Base-by-base conservation (phyloP, 2,329 filamentous ascomycete genomes). In the Aspergillus clavatus region DNA sequence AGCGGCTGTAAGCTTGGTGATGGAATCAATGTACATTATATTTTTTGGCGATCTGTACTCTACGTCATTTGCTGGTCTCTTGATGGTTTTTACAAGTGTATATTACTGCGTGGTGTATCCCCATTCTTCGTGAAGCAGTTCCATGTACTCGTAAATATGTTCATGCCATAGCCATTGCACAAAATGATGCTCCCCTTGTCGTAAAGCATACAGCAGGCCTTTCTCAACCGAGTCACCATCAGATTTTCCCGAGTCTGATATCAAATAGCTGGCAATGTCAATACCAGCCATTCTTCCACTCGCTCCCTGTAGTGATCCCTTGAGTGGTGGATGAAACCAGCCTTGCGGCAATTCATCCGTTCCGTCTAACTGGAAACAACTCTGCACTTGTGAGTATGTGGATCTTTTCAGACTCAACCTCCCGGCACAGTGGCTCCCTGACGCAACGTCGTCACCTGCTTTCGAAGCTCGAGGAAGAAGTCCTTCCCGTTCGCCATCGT, bases 391-490 rank as follows among this genome's bases (percentile, higher is more conserved):
- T 11, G 7, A 5, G 8, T 18, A 18, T 22, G 7, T 12, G 6
- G 7, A 28, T 10, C 18, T 6, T 22, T 4, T 14, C 12, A 33
- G 22, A 24, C 47, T 68, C 55, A 70, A 43, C 67, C 66, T 24
- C 67, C 67, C 14, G 64, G 55, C 10, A 62, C 57, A 50, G 56
- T 63, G 7, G 54, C 64, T 24, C 57, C 57, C 47, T 70, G 64
- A 31, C 67, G 70, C 31, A 72, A 55, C 8, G 63, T 54, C 1
- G 69, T 61, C 10, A 75, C 58, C 50, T 75, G 72, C 54, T 73
- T 74, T 31, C 72, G 69, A 23, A 75, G 64, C 48, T 75, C 72
- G 39, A 73, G 59, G 55, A 73, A 74, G 58, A 75, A 75, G 48
- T 74, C 72, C 55, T 71, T 74, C 7, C 71, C 71, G 47, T 68